These are phyloP conservation scores for Phytopythium helicoides DNA, from an alignment of 352 stramenopile species.

Conservation along the genomic window DNA sequence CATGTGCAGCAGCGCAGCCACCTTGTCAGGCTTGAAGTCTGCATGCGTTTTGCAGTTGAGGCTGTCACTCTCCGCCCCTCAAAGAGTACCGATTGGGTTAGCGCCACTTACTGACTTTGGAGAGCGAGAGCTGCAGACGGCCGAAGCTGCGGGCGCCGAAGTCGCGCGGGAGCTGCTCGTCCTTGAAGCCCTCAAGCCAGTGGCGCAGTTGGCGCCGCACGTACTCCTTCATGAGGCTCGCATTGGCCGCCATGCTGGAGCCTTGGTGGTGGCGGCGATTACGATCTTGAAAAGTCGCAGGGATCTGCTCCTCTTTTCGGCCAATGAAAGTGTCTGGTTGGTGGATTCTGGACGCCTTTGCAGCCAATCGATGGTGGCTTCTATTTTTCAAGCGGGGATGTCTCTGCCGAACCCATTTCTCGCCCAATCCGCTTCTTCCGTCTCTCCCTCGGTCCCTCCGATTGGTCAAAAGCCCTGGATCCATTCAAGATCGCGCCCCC, in stretches of 20 bases:
- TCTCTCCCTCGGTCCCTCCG: too few relatives aligned
- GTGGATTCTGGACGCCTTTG: too few relatives aligned
- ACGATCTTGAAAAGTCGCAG: conserved; percentile 1
- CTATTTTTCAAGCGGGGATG: too few relatives aligned
- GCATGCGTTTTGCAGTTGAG: neutral
- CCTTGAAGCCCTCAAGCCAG: conserved; percentile 63
- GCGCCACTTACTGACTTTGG: conserved; percentile 39
- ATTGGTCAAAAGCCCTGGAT: too few relatives aligned
- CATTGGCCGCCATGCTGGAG: conserved; percentile 18
- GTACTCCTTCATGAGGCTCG: conserved; percentile 64
- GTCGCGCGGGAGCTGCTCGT: conserved; percentile 56
- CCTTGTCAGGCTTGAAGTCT: conserved; percentile 69
- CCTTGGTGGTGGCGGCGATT: neutral
- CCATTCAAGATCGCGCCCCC: too few relatives aligned
- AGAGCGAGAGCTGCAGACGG: conserved; percentile 42
- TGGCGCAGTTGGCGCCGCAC: conserved; percentile 60
- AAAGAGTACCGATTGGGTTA: too few relatives aligned
- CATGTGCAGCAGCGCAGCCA: conserved; percentile 42
- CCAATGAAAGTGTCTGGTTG: too few relatives aligned
- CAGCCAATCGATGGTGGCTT: too few relatives aligned
- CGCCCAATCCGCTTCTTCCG: too few relatives aligned
- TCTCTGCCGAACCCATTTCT: too few relatives aligned
- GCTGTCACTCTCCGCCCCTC: too few relatives aligned
- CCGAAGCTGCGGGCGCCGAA: conserved; percentile 47
- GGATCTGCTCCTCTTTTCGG: too few relatives aligned